Evolutionary conservation across 2,329 filamentous ascomycete genomes (phyloP), one percentile per base, ranked within the genome.

Genomic region (Penicillium sp.): DNA sequence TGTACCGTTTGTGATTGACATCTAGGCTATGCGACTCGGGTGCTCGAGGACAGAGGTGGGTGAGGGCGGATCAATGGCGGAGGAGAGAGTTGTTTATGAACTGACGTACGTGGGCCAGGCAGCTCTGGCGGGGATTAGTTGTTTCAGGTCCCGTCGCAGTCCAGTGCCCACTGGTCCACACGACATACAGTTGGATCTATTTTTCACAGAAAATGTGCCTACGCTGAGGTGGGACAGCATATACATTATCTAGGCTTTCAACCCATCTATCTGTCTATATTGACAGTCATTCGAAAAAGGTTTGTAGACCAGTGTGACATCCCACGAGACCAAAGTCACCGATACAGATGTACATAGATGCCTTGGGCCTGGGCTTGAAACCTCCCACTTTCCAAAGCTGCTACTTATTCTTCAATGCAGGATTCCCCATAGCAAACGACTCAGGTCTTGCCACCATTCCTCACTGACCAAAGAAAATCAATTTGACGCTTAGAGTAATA

Each of bases 1-100:
- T 20, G 58, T 69, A 81, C 79, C 79, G 64, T 78, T 76, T 52
- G 70, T 78, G 54, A 82, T 78, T 61, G 79, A 76, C 79, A 82
- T 82, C 28, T 64, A 58, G 35, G 42, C 41, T 54, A 50, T 60
- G 56, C 45, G 63, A 52, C 54, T 45, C 57, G 58, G 47, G 47
- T 50, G 35, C 39, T 57, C 54, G 50, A 28, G 54, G 48, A 42
- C 48, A 57, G 49, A 28, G 20, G 47, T 55, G 54, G 42, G 51
- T 45, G 43, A 34, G 34, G 45, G 43, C 39, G 39, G 50, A 56
- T 38, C 35, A 31, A 37, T 38, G 25, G 35, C 17, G 43, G 57
- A 50, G 54, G 12, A 47, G 58, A 57, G 45, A 49, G 54, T 57
- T 67, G 66, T 66, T 68, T 67, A 67, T 47, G 25, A 47, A 47